These are phyloP conservation scores for Lobosporangium transversale DNA, from an alignment of 192 early-diverging fungal genomes.

Conservation along the genomic window DNA sequence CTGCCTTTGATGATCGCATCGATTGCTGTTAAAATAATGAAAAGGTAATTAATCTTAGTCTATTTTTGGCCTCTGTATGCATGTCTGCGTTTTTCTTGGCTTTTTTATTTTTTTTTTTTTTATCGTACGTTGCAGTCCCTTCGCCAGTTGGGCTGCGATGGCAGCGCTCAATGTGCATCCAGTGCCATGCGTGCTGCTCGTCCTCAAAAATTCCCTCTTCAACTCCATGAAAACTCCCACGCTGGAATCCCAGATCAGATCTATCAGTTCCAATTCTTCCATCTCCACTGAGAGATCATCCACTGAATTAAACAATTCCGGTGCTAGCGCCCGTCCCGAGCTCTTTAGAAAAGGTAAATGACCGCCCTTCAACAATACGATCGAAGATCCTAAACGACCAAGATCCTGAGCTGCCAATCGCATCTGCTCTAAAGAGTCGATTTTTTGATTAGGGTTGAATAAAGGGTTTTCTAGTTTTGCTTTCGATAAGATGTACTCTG, in stretches of 20 bases:
- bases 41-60: too few species aligned
- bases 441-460: constrained; percentile 35
- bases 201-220: constrained; percentile 66
- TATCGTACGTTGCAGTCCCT: constrained; percentile 55
- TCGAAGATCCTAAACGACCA: constrained; percentile 60
- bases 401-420: constrained; percentile 65
- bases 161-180: constrained; percentile 90
- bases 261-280: constrained; percentile 55
- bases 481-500: constrained; percentile 68
- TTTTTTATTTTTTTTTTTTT: too few species aligned
- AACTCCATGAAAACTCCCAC: constrained; percentile 57
- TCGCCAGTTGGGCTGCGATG: constrained; percentile 76
- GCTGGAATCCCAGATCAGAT: constrained; percentile 68
- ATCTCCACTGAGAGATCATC: constrained; percentile 38
- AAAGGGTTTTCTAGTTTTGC: constrained; percentile 11
- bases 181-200: constrained; percentile 85
- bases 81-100: too few species aligned
- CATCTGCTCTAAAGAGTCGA: constrained; percentile 70
- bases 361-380: constrained; percentile 85
- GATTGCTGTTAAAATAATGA: constrained; percentile 42
- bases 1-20: constrained; percentile 67
- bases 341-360: constrained; percentile 67
- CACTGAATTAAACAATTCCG: constrained; percentile 19
- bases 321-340: constrained; percentile 16
- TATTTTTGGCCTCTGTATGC: too few species aligned